A percentile compares a stretch with the other conserved stretches of the same genome.
Conservation (phyloP, 257 asterid species). For the Fraxinus excelsior region DNA sequence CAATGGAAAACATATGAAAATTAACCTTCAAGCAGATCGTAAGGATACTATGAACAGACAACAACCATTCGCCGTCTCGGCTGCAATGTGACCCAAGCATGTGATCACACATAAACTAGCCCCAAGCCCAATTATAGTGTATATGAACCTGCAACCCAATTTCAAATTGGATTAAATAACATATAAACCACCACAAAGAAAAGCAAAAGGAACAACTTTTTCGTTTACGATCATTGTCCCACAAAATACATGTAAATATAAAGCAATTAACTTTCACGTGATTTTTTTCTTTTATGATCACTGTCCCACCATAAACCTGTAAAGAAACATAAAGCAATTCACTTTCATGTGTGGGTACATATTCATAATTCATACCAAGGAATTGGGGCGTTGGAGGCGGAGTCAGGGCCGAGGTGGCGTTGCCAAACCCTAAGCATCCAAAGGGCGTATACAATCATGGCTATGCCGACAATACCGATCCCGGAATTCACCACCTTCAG, state of each 20-base stretch:
- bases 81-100: constrained; percentile 70
- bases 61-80: constrained; percentile 67
- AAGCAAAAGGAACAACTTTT: not conserved
- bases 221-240: not conserved
- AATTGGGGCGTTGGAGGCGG: constrained; percentile 39
- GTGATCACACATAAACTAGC: constrained; percentile 47
- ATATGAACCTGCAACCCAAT: constrained; percentile 56
- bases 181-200: not conserved
- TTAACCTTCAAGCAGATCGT: not conserved
- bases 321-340: not conserved
- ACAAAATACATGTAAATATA: not conserved
- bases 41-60: constrained; percentile 72
- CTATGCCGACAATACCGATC: constrained; percentile 77
- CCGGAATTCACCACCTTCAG: constrained; percentile 73
- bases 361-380: constrained; percentile 62
- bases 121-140: constrained; percentile 59
- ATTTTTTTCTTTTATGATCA: not conserved
- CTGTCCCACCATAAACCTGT: not conserved
- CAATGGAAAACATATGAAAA: not conserved
- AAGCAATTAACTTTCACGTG: not conserved
- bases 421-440: constrained; percentile 91
- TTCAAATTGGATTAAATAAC: not conserved
- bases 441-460: constrained; percentile 70
- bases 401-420: constrained; percentile 40
- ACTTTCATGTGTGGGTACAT: not conserved